These are phyloP conservation scores for Penicillium sp. DNA, from an alignment of 2,329 filamentous ascomycete genomes.

Conservation along the genomic window DNA sequence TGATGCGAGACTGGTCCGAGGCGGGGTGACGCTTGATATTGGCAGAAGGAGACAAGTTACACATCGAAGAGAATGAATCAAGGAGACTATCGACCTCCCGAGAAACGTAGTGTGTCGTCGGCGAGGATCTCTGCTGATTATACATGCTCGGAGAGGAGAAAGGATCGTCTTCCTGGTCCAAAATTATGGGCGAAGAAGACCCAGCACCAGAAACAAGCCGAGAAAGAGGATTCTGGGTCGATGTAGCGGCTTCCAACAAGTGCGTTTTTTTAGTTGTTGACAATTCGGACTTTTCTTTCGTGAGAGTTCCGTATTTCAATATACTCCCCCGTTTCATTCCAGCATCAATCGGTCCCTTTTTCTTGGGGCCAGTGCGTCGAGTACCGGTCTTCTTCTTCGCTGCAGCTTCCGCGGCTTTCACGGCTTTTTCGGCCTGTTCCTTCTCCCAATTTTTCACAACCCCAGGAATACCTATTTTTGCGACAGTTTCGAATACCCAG, in stretches of 20 bases:
- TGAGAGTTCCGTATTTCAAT: constrained; percentile 42
- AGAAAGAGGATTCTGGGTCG: constrained; percentile 16
- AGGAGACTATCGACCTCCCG: constrained; percentile 28
- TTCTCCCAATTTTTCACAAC: constrained; percentile 65
- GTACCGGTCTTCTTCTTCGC: constrained; percentile 30
- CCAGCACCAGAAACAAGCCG: neutral
- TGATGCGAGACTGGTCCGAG: constrained; percentile 9
- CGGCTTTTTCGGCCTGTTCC: constrained; percentile 34
- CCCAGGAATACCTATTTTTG: constrained; percentile 63
- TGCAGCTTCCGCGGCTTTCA: constrained; percentile 22
- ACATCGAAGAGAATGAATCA: constrained; percentile 28
- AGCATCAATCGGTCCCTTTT: constrained; percentile 41
- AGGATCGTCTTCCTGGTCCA: constrained; percentile 14
- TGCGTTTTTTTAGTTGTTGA: constrained; percentile 31
- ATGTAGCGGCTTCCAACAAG: constrained; percentile 31
- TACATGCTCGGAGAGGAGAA: constrained; percentile 21
- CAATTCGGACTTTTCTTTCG: constrained; percentile 36
- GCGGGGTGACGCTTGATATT: constrained; percentile 25
- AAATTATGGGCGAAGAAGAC: constrained; percentile 4
- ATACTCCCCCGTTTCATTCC: constrained; percentile 45
- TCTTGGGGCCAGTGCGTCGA: constrained; percentile 33
- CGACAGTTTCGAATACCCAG: constrained; percentile 68
- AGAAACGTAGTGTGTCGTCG: constrained; percentile 1
- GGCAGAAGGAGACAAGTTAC: constrained; percentile 18
- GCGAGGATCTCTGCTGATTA: constrained; percentile 11